Evolutionary conservation across 208 protist species (phyloP), one percentile per base, ranked within the genome.

Genomic region (Leishmania aethiopica): DNA sequence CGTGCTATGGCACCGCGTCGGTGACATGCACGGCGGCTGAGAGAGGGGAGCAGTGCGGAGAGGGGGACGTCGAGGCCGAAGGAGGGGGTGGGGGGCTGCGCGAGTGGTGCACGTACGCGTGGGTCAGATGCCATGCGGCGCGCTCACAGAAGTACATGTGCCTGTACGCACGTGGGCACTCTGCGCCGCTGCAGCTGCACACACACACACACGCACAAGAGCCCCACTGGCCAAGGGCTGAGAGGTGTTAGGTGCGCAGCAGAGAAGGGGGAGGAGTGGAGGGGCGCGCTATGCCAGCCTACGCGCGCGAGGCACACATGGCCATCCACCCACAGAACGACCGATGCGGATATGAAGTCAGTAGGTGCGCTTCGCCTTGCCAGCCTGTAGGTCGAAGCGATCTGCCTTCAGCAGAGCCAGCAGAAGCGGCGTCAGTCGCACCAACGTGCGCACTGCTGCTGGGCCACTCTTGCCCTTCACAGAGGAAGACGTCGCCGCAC

Each of bases 371-470:
- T 64, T 81, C 28, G 78, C 69, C 78, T 81, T 81, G 7, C 78
- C 78, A 32, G 78, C 78, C 55, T 81, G 78, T 32, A 81, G 69
- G 69, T 81, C 78, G 25, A 81, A 74, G 69, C 69, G 69, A 73
- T 81, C 55, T 42, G 47, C 78, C 42, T 81, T 81, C 69, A 81
- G 28, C 78, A 81, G 55, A 5, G 78, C 47, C 51, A 81, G 32
- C 10, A 81, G 53, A 22, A 81, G 67, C 42, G 78, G 78, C 4
- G 78, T 75, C 17, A 81, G 78, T 1, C 53, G 78, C 22, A 81
- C 37, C 19, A 75, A 15, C 35, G 78, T 81, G 3, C 55, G 55
- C 78, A 32, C 66, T 15, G 45, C 51, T 28, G n/a, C 77, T 35
- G 59, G 47, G 49, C 32, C 37, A 11, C 42, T 55, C 62, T 22